Evolutionary conservation across 176 grass and related monocot genomes (phyloP), one percentile per base, ranked within the genome.

Genomic region (Zea luxurians): DNA sequence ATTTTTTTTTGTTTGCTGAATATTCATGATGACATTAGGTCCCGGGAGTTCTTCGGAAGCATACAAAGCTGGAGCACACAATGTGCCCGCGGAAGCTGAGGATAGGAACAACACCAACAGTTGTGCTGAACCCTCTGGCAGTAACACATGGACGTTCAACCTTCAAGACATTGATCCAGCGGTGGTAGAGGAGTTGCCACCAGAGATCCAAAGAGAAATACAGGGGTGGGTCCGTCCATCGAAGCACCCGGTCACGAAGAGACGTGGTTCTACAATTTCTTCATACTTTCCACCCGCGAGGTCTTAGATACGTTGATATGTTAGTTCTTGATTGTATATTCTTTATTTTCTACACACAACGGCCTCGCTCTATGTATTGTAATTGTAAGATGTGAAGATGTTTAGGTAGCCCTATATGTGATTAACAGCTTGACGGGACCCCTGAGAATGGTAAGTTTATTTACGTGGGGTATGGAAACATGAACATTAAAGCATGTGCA

Each of bases 201-300:
- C 64, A 16, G 95, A 94, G 58, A 98, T 94, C 48, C 91, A 89
- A 55, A 88, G 85, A 85, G 95, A 98, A 74, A 87, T 94, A 75
- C 59, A 70, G 50, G 91, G 92, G 6, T 98, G 91, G 91, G 55
- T 98, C 80, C 87, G 66, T 13, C 86, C 83, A 45, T 55, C 77
- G 7, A 98, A 94, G 74, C 87, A 70, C n/a, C 45, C 82, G 58
- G 89, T 59, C 82, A 78, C 80, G 9, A 82, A 79, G 15, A 85
- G 72, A n/a, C 73, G 71, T 45, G 79, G 89, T 66, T 92, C 91
- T 61, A 92, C 83, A 47, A 98, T 98, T 70, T 78, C 85, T 41
- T 85, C 86, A 8, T 94, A 98, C 80, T 97, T 97, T 58, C 68
- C 83, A 49, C 85, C 93, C 4, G 61, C 84, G 44, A 85, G 69